These are phyloP conservation scores for Chaetomium fimeti DNA, from an alignment of 495 filamentous ascomycete genomes.

Conservation along the genomic window DNA sequence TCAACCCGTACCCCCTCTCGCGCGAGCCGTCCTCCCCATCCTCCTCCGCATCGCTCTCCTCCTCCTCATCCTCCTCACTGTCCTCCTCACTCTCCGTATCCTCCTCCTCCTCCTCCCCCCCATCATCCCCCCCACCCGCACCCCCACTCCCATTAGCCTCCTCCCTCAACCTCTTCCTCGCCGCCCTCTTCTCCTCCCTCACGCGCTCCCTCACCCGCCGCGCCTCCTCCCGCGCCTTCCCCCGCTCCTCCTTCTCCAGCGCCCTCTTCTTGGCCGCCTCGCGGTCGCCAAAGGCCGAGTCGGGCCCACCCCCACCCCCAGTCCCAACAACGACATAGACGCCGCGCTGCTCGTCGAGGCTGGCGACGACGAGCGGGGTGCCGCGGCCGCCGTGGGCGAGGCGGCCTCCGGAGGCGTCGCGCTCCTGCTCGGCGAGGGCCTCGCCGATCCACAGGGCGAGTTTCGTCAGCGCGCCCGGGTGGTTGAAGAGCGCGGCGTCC, in stretches of 20 bases:
- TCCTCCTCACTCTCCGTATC: slow-evolving; percentile 35
- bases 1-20: slow-evolving; percentile 67
- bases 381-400: slow-evolving; percentile 66
- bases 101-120: slow-evolving; percentile 25
- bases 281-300: slow-evolving; percentile 59
- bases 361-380: slow-evolving; percentile 84
- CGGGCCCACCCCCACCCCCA: slow-evolving; percentile 72
- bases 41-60: slow-evolving; percentile 61
- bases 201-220: slow-evolving; percentile 61
- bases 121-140: slow-evolving; percentile 8
- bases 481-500: slow-evolving; percentile 82
- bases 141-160: slow-evolving; percentile 54
- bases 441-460: slow-evolving; percentile 92
- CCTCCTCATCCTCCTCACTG: slow-evolving; percentile 50
- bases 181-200: slow-evolving; percentile 59
- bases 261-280: slow-evolving; percentile 61
- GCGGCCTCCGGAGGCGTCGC: slow-evolving; percentile 67
- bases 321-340: slow-evolving; percentile 89
- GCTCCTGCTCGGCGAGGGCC: slow-evolving; percentile 85
- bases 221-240: slow-evolving; percentile 58
- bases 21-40: slow-evolving; percentile 58
- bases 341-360: slow-evolving; percentile 81
- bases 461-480: slow-evolving; percentile 88
- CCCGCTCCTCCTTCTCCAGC: slow-evolving; percentile 57
- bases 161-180: slow-evolving; percentile 52